Percentiles rank a stretch among this genome's conserved stretches.
Conservation (phyloP, 768 basidiomycete genomes). For the Cystofilobasidium bisporidii region DNA sequence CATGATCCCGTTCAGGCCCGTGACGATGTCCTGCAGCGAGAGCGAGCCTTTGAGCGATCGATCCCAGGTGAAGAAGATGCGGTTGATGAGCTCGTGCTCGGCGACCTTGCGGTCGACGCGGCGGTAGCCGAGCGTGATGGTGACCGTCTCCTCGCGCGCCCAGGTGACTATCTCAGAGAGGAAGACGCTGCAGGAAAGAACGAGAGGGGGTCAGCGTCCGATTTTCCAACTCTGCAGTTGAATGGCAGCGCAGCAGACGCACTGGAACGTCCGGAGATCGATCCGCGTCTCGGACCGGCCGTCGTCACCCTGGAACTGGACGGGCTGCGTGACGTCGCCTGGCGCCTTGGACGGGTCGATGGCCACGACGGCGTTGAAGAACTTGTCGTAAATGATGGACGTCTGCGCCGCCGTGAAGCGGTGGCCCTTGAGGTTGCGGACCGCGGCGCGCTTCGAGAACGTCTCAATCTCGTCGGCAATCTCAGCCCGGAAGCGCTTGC, state of each 20-base stretch:
- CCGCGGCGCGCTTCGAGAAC: conserved; percentile 82
- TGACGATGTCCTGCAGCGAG: conserved; percentile 83
- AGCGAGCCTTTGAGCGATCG: conserved; percentile 65
- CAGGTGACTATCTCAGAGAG: conserved; percentile 87
- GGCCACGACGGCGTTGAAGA: conserved; percentile 11
- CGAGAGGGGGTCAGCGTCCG: no score
- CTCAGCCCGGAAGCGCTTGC: conserved; percentile 73
- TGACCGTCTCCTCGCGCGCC: conserved; percentile 88
- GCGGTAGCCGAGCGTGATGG: conserved; percentile 63
- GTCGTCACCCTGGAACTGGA: conserved; percentile 39
- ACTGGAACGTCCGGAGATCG: conserved; percentile 63
- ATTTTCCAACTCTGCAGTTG: no score
- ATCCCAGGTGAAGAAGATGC: conserved; percentile 91
- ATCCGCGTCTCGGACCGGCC: conserved; percentile 85
- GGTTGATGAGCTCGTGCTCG: conserved; percentile 88
- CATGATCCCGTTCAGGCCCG: conserved; percentile 81
- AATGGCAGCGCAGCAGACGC: no score
- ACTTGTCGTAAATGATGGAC: conserved; percentile 65
- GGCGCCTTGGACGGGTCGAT: conserved; percentile 8
- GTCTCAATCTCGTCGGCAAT: conserved; percentile 86
- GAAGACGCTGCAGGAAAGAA: conserved; percentile 49
- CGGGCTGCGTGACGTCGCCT: conserved; percentile 2
- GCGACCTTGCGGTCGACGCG: conserved; percentile 80
- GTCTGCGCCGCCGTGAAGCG: conserved; percentile 81
- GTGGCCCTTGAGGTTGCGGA: conserved; percentile 72